Conservation (phyloP, 176 grass and related monocot genomes). For the Oryza australiensis region DNA sequence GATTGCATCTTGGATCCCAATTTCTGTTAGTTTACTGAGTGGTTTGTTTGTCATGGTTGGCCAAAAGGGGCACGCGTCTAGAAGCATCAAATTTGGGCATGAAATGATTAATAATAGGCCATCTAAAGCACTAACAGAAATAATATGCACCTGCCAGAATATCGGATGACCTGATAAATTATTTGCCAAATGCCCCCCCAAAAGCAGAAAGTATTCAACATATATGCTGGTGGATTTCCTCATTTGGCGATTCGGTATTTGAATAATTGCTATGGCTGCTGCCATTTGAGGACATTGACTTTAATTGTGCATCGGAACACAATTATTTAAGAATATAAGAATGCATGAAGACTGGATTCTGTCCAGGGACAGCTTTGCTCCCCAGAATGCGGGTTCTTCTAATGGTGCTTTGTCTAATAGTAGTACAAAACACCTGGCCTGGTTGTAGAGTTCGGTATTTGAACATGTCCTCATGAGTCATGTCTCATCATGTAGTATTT, state of each 20-base stretch:
- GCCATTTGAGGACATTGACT: slow-evolving; percentile 26
- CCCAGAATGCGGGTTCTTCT: slow-evolving; percentile 4
- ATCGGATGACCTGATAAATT: background rate
- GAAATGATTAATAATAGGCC: slow-evolving; percentile 25
- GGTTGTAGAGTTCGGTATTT: slow-evolving; percentile 23
- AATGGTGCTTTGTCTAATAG: slow-evolving; percentile 19
- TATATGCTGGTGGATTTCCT: slow-evolving; percentile 27
- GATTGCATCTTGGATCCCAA: slow-evolving; percentile 16
- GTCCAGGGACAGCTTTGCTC: slow-evolving; percentile 35
- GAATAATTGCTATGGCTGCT: slow-evolving; percentile 19
- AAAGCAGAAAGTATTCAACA: slow-evolving; percentile 37
- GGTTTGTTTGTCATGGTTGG: slow-evolving; percentile 30
- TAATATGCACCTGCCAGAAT: slow-evolving; percentile 5
- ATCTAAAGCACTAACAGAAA: slow-evolving; percentile 23
- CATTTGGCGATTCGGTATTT: slow-evolving; percentile 22
- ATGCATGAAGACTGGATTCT: slow-evolving; percentile 33
- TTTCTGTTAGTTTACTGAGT: slow-evolving; percentile 15
- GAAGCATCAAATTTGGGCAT: slow-evolving; percentile 38
- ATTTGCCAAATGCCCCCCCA: background rate
- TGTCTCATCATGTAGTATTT: background rate
- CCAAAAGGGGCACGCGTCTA: slow-evolving; percentile 35
- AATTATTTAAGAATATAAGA: slow-evolving; percentile 9
- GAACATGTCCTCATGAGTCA: background rate
- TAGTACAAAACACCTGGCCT: background rate
- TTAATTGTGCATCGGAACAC: background rate